A percentile compares a stretch with the other conserved stretches of the same genome.
phyloP scores from a whole-genome alignment of 768 basidiomycete species.

The Kwoniella dejecticola region DNA sequence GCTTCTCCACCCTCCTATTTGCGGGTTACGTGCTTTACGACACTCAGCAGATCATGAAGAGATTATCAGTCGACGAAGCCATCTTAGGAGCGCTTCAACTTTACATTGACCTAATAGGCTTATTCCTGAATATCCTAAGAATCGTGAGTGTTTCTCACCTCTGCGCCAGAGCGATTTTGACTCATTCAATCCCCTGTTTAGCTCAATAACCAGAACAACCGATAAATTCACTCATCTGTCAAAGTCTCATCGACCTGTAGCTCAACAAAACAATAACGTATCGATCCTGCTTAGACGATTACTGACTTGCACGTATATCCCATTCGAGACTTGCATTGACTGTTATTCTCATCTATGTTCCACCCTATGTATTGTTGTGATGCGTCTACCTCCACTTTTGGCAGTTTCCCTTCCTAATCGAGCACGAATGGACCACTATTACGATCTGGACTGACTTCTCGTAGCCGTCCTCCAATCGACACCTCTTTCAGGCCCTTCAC shows the following conservation, averaged over 20 bases:
- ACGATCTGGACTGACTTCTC: conserved; percentile 9
- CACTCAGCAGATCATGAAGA: conserved; percentile 85
- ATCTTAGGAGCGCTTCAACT: conserved; percentile 86
- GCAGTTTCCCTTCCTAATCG: too few species aligned
- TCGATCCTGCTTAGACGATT: too few species aligned
- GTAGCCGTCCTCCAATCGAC: neutral
- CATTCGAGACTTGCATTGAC: too few species aligned
- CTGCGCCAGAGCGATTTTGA: neutral
- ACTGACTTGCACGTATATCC: too few species aligned
- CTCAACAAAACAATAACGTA: too few species aligned
- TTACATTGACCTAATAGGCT: conserved; percentile 80
- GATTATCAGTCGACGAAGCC: conserved; percentile 87
- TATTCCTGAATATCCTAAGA: conserved; percentile 55
- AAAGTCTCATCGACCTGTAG: too few species aligned
- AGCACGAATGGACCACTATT: conserved; percentile 4
- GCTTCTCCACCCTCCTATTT: conserved; percentile 78
- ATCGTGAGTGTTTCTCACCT: conserved; percentile 50
- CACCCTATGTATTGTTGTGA: conserved; percentile 9
- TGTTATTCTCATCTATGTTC: too few species aligned
- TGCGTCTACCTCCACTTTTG: neutral
- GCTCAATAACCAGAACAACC: conserved; percentile 46
- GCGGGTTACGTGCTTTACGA: conserved; percentile 70
- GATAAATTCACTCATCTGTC: conserved; percentile 24
- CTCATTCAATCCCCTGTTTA: neutral
- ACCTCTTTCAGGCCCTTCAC: neutral